phyloP scores from a whole-genome alignment of 495 filamentous ascomycete genomes.

The Pseudomonodictys pantanalensis region DNA sequence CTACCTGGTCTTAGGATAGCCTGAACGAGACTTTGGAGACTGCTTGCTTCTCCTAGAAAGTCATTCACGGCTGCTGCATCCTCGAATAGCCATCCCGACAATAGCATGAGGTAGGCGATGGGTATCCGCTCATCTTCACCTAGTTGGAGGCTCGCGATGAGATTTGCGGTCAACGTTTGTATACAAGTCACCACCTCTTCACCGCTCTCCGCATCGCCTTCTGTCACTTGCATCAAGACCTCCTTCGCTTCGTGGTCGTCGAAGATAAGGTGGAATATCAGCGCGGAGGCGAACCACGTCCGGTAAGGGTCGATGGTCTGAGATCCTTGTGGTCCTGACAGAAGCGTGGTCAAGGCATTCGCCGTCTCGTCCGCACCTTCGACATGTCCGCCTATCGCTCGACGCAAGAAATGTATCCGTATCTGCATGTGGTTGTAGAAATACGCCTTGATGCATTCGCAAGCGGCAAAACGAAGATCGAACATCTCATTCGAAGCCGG shows the following conservation, averaged over 20 bases:
- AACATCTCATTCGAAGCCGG: constrained; percentile 63
- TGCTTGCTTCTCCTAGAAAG: constrained; percentile 92
- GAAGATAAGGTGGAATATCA: constrained; percentile 84
- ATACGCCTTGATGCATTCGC: constrained; percentile 89
- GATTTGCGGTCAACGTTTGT: constrained; percentile 76
- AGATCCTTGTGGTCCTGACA: constrained; percentile 56
- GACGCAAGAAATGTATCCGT: constrained; percentile 74
- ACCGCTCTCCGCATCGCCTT: constrained; percentile 84
- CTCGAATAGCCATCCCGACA: constrained; percentile 92
- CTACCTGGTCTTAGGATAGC: constrained; percentile 60
- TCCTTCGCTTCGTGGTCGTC: constrained; percentile 78
- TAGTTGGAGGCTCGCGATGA: constrained; percentile 71
- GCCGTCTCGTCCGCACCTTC: constrained; percentile 77
- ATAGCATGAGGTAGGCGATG: constrained; percentile 84
- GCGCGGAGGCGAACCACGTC: constrained; percentile 85
- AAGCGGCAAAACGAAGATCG: constrained; percentile 78
- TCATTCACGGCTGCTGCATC: constrained; percentile 89
- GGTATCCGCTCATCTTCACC: constrained; percentile 77
- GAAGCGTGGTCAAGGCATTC: constrained; percentile 83
- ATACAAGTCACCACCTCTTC: constrained; percentile 96
- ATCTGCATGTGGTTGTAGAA: constrained; percentile 76
- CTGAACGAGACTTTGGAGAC: constrained; percentile 79
- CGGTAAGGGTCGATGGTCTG: constrained; percentile 79
- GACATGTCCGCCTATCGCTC: constrained; percentile 84
- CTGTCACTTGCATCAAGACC: constrained; percentile 74